A percentile compares a stretch with the other conserved stretches of the same genome.
These are phyloP conservation scores for Pichia membranifaciens DNA, from an alignment of 805 yeast genomes.

Conservation along the genomic window DNA sequence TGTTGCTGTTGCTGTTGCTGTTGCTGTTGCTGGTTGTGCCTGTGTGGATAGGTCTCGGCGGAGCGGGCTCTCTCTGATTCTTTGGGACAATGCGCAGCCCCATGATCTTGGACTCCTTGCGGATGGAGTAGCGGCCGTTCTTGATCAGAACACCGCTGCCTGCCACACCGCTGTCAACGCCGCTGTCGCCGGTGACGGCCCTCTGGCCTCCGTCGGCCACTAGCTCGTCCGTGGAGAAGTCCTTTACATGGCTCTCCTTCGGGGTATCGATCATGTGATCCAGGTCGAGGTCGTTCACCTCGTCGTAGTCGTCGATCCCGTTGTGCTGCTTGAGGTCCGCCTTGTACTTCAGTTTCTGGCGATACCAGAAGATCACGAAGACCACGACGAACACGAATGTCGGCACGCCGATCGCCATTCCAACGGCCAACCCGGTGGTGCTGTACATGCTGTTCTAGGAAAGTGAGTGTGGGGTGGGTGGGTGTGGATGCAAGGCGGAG, in stretches of 20 bases:
- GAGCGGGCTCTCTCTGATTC: no score
- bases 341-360: slow-evolving; percentile 33
- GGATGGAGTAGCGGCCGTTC: slow-evolving; percentile 12
- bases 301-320: slow-evolving; percentile 30
- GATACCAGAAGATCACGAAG: slow-evolving; percentile 32
- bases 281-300: slow-evolving; percentile 33
- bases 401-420: slow-evolving; percentile 51
- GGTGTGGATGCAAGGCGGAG: no score
- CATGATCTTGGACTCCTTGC: slow-evolving; percentile 25
- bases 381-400: slow-evolving; percentile 34
- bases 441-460: slow-evolving; percentile 6
- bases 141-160: slow-evolving; percentile 4
- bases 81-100: slow-evolving; percentile 19
- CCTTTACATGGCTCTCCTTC: not conserved
- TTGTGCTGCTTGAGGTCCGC: slow-evolving; percentile 33
- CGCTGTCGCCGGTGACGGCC: no score
- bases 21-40: no score
- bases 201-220: not conserved
- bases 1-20: no score
- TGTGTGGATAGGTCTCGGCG: no score
- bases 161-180: not conserved
- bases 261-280: slow-evolving; percentile 25
- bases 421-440: slow-evolving; percentile 37
- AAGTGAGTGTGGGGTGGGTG: no score
- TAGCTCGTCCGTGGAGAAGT: slow-evolving; percentile 4